Base-by-base conservation (phyloP, 192 early-diverging fungal species). In the Podila minutissima region DNA sequence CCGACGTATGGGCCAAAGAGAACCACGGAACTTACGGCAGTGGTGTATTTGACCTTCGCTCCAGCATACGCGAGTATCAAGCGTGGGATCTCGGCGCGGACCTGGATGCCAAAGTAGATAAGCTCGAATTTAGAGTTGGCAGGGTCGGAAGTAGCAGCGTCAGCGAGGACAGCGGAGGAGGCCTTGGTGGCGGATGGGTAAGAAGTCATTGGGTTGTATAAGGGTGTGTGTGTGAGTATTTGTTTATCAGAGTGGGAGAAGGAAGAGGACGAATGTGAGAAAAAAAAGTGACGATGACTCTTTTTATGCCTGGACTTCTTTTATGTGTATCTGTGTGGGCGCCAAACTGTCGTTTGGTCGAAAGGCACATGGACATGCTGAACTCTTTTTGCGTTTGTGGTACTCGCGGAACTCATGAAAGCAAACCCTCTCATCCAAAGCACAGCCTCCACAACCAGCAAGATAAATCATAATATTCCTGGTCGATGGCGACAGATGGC, bases 51-150 rank as follows among this genome's bases (percentile, higher is more conserved):
- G 59, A 26, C 59, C 7, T 71, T 53, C 19, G 50, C 50, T 6
- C 50, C 55, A 31, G 59, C 69, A 48, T 65, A 65, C 35, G 13
- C 32, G 7, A 71, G 57, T 5, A 71, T 62, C 22, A n/a, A 5
- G 15, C 69, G 69, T 15, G 55, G 65, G 26, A 32, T 15, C 58
- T 65, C 59, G 8, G 22, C 60, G 57, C 19, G 69, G 57, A 12
- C 69, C 15, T 24, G 49, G 59, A 71, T 10, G 9, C 13, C 35
- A 48, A 62, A 62, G 59, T 71, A 71, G 13, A 64, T 9, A 59
- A 71, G 33, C 4, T 58, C 33, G 41, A 28, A 37, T 35, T 59
- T 68, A 50, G 66, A 41, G 66, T 60, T 13, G 28, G 28, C 59
- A 60, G 59, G 13, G 29, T 60, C 17, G 28, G 26, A 13, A 24